phyloP scores from a whole-genome alignment of 345 rosid species.

The Eucalyptus sideroxylon region DNA sequence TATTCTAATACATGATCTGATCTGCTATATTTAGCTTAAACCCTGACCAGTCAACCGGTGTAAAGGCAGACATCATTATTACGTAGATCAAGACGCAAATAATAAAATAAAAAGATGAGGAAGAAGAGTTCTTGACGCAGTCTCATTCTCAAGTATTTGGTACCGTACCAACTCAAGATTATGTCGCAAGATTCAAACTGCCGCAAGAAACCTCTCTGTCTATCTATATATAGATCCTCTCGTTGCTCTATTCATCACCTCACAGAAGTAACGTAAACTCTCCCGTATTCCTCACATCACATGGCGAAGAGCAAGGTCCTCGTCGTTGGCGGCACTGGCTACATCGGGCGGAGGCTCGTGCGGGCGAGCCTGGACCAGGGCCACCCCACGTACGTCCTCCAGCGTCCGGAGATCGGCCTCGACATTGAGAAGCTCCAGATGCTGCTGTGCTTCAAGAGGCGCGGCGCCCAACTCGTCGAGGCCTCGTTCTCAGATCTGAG shows the following conservation, averaged over 20 bases:
- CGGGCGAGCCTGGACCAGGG: conserved; percentile 40
- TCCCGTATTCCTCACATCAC: neutral
- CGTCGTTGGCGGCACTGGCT: conserved; percentile 52
- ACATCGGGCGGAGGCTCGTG: conserved; percentile 45
- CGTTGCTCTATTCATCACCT: neutral
- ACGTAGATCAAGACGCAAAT: neutral
- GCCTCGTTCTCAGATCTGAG: conserved; percentile 33
- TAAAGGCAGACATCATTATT: neutral
- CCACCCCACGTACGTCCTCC: conserved; percentile 40
- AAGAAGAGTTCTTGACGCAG: neutral
- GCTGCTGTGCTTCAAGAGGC: conserved; percentile 29
- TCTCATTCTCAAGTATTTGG: neutral
- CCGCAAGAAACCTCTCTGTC: neutral
- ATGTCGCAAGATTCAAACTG: neutral
- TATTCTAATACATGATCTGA: neutral
- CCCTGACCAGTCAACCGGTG: neutral
- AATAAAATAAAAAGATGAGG: neutral
- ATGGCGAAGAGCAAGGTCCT: conserved; percentile 36
- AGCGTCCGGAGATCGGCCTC: conserved; percentile 41
- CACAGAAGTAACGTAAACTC: neutral
- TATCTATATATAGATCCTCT: neutral
- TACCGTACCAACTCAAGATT: neutral
- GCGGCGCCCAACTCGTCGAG: conserved; percentile 33
- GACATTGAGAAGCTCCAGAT: conserved; percentile 51
- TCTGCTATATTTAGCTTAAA: neutral